phyloP scores from a whole-genome alignment of 352 stramenopile species.

The Pythium aquatile region DNA sequence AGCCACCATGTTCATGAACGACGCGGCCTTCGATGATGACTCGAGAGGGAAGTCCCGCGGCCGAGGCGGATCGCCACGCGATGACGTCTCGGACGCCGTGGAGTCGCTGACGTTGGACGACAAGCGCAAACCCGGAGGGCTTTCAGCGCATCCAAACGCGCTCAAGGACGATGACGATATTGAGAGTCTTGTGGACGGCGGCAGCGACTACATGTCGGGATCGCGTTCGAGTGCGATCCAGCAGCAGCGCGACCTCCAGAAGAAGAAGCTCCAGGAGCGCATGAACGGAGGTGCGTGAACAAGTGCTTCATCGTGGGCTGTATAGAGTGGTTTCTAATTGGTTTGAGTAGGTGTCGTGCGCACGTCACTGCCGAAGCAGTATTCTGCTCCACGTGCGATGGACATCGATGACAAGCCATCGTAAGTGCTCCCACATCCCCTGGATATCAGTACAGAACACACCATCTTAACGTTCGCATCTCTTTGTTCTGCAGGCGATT shows the following conservation, averaged over 20 bases:
- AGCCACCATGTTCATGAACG: slow-evolving; percentile 80
- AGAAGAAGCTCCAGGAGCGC: slow-evolving; percentile 84
- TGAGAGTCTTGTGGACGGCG: slow-evolving; percentile 48
- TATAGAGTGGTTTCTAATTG: background rate
- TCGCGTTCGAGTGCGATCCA: slow-evolving; percentile 79
- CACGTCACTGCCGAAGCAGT: slow-evolving; percentile 74
- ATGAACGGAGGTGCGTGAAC: slow-evolving; percentile 60
- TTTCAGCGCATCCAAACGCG: slow-evolving; percentile 65
- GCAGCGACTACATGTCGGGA: slow-evolving; percentile 54
- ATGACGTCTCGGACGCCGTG: slow-evolving; percentile 58
- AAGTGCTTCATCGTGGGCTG: background rate
- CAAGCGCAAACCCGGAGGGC: slow-evolving; percentile 28
- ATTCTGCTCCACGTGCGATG: slow-evolving; percentile 66
- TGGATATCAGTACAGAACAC: background rate
- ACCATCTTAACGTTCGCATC: background rate
- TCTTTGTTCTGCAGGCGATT: slow-evolving; percentile 47
- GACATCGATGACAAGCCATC: slow-evolving; percentile 83
- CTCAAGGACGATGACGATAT: slow-evolving; percentile 81
- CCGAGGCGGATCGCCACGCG: slow-evolving; percentile 26
- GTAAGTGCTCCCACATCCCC: slow-evolving; percentile 34
- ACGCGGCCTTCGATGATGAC: slow-evolving; percentile 74
- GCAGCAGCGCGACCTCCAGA: slow-evolving; percentile 82
- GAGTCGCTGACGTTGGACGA: slow-evolving; percentile 65
- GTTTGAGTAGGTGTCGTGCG: slow-evolving; percentile 55
- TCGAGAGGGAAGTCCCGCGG: slow-evolving; percentile 17